Conservation (phyloP, 208 protist species). For the Novymonas esmeraldas region DNA sequence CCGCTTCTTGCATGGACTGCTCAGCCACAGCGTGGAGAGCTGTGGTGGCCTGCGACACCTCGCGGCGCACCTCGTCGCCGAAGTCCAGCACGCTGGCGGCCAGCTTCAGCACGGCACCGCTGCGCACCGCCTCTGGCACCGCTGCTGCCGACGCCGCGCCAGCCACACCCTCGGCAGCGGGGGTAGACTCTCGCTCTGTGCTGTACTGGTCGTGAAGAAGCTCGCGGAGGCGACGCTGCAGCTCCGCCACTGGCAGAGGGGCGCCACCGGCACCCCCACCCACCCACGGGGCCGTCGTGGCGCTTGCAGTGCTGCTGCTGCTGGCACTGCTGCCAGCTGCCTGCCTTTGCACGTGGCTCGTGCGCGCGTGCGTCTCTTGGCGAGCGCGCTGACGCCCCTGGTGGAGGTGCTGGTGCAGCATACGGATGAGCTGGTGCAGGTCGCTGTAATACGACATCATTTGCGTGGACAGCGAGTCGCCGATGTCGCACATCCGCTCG, state of each 20-base stretch:
- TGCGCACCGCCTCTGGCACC: not conserved
- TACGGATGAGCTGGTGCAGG: conserved; percentile 59
- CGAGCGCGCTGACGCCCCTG: conserved; percentile 6
- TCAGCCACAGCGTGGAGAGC: conserved; percentile 40
- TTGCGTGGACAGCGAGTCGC: conserved; percentile 42
- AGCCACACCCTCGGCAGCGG: not conserved
- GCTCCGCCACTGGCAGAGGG: not conserved
- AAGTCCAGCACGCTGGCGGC: conserved; percentile 80
- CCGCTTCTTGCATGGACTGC: conserved; percentile 34
- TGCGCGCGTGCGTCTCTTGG: not conserved
- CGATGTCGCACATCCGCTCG: conserved; percentile 48
- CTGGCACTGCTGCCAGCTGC: not conserved
- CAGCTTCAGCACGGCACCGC: conserved; percentile 48
- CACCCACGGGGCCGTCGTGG: conserved; percentile 2
- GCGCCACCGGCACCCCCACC: not conserved
- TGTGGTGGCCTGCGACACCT: conserved; percentile 48
- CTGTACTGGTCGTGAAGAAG: conserved; percentile 39
- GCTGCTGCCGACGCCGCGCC: not conserved
- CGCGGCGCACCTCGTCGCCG: conserved; percentile 59
- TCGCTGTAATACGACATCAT: conserved; percentile 64
- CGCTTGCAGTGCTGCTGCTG: conserved; percentile 10
- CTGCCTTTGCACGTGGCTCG: not conserved
- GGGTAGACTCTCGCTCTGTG: not conserved
- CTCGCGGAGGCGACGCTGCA: conserved; percentile 18
- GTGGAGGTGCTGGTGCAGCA: conserved; percentile 46